phyloP scores from a whole-genome alignment of 2,329 filamentous ascomycete genomes.

The Pezicula radicicola region DNA sequence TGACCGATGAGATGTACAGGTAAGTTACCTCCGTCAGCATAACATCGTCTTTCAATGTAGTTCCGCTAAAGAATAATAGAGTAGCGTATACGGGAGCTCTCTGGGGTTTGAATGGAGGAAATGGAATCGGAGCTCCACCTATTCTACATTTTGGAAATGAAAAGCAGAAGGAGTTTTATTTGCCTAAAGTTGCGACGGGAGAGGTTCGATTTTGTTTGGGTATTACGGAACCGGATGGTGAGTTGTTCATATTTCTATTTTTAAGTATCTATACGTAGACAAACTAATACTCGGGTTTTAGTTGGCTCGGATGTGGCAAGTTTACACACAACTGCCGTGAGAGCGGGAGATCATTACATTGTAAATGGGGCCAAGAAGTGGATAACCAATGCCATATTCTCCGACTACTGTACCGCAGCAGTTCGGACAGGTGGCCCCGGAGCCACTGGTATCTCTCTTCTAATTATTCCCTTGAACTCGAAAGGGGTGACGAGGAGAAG shows the following conservation, averaged over 20 bases:
- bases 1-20: slow-evolving; percentile 47
- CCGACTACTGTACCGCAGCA: slow-evolving; percentile 60
- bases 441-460: slow-evolving; percentile 49
- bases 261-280: slow-evolving; percentile 40
- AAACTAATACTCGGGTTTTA: slow-evolving; percentile 13
- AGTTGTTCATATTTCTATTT: slow-evolving; percentile 14
- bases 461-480: slow-evolving; percentile 51
- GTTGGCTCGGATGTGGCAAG: slow-evolving; percentile 64
- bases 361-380: slow-evolving; percentile 69
- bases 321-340: slow-evolving; percentile 56
- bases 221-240: slow-evolving; percentile 60
- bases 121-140: slow-evolving; percentile 61
- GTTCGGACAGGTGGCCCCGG: slow-evolving; percentile 56
- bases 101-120: slow-evolving; percentile 56
- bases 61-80: too few species aligned
- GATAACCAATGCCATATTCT: slow-evolving; percentile 62
- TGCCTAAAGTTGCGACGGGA: slow-evolving; percentile 56
- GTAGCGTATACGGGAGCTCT: slow-evolving; percentile 52
- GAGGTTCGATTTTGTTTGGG: slow-evolving; percentile 60
- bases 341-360: slow-evolving; percentile 49
- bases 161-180: slow-evolving; percentile 56
- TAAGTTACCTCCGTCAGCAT: too few species aligned
- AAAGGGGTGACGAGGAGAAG: slow-evolving; percentile 49
- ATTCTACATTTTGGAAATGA: slow-evolving; percentile 59
- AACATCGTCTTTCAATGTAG: too few species aligned